Evolutionary conservation across 305 asterid species (phyloP).

Genomic region (Caryopteris hybrid): DNA sequence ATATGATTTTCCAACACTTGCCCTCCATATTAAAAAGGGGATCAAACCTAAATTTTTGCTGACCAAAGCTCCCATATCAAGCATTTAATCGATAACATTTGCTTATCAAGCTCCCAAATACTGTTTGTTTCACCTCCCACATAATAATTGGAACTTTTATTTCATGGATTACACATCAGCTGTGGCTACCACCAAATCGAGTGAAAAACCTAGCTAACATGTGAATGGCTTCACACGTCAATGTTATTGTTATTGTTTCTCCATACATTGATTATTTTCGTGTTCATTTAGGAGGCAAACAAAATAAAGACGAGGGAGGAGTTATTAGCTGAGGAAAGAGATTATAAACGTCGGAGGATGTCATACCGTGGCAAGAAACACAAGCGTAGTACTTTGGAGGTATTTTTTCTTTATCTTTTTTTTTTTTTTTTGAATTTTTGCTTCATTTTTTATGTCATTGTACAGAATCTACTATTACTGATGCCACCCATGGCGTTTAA

Average conservation of each 20-base stretch:
- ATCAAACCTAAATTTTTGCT: too few species aligned
- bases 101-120: too few species aligned
- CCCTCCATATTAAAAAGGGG: too few species aligned
- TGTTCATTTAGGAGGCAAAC: constrained; percentile 48
- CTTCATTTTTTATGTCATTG: background rate
- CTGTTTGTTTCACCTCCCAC: too few species aligned
- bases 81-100: too few species aligned
- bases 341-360: constrained; percentile 93
- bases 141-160: too few species aligned
- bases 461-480: background rate
- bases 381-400: constrained; percentile 72
- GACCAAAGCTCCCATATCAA: too few species aligned
- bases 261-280: background rate
- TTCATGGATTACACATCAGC: too few species aligned
- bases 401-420: constrained; percentile 25
- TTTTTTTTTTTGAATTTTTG: constrained; percentile 1
- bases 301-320: constrained; percentile 78
- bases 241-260: background rate
- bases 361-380: constrained; percentile 91
- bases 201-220: too few species aligned
- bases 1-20: too few species aligned
- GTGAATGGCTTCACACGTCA: too few species aligned
- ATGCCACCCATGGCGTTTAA: background rate
- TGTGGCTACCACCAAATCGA: too few species aligned
- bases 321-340: constrained; percentile 97